Conservation (phyloP, 1,284 basidiomycete species). For the Ganoderma lingzhi region DNA sequence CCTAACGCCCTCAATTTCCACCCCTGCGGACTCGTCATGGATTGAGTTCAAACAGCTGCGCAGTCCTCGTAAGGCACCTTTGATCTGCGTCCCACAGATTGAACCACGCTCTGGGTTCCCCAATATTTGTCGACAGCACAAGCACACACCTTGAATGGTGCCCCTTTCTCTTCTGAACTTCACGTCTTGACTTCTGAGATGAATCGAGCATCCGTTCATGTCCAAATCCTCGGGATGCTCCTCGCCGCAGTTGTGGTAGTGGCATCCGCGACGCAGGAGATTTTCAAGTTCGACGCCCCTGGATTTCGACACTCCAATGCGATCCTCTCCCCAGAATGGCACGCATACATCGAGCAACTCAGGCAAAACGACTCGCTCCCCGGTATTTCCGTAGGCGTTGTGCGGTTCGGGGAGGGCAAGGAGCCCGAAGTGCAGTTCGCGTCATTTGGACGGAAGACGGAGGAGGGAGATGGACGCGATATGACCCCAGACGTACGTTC, state of each 20-base stretch:
- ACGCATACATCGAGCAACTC: conserved; percentile 26
- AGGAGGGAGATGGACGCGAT: conserved; percentile 36
- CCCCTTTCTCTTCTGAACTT: not conserved
- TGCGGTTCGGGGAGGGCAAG: conserved; percentile 28
- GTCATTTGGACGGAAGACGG: conserved; percentile 37
- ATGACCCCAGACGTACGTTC: conserved; percentile 39
- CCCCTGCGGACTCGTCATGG: not conserved
- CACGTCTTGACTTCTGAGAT: not conserved
- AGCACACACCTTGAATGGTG: not conserved
- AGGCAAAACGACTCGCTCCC: conserved; percentile 29
- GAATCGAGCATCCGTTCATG: not conserved
- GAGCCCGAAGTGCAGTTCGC: conserved; percentile 15
- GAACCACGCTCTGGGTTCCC: not conserved
- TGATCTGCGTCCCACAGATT: no score
- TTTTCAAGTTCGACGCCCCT: not conserved
- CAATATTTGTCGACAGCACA: no score
- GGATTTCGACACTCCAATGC: not conserved
- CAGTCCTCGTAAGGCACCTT: no score
- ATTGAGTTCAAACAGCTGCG: not conserved
- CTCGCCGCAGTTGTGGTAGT: not conserved
- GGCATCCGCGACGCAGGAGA: not conserved
- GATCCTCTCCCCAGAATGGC: conserved; percentile 15
- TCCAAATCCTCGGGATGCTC: not conserved
- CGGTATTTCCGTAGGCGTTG: conserved; percentile 33
- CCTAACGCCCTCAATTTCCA: no score